phyloP scores from a whole-genome alignment of 495 filamentous ascomycete species.

The Trichoderma orchidacearum region DNA sequence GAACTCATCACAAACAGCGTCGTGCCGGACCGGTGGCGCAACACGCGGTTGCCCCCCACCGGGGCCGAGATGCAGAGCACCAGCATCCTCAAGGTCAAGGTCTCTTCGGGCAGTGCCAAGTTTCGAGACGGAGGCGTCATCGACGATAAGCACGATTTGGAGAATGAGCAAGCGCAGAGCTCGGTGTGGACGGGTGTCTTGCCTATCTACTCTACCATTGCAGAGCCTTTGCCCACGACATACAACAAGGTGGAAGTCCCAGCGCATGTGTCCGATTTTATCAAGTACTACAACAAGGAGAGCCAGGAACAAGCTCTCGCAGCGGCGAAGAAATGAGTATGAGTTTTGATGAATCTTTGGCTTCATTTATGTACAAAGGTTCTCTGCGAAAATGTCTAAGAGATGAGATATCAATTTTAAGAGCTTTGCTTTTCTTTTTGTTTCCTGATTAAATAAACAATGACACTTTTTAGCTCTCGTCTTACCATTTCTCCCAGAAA shows the following conservation, averaged over 20 bases:
- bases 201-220: constrained; percentile 52
- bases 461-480: background rate
- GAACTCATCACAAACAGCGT: constrained; percentile 65
- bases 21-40: constrained; percentile 51
- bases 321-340: background rate
- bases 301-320: constrained; percentile 9
- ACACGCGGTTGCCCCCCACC: constrained; percentile 60
- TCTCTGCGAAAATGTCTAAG: background rate
- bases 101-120: constrained; percentile 69
- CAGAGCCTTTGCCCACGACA: constrained; percentile 51
- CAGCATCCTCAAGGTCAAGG: constrained; percentile 52
- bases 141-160: constrained; percentile 58
- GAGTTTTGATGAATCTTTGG: background rate
- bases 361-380: background rate
- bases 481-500: constrained; percentile 85
- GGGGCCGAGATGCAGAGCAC: constrained; percentile 67
- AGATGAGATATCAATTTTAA: no score
- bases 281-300: constrained; percentile 27
- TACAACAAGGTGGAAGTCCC: constrained; percentile 51
- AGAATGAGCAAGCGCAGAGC: constrained; percentile 42
- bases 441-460: background rate
- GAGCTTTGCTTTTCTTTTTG: no score
- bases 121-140: constrained; percentile 51
- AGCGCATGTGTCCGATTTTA: constrained; percentile 45
- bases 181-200: constrained; percentile 77